Percentiles rank a stretch among this genome's conserved stretches.
phyloP scores from a whole-genome alignment of 345 rosid species.

The Hypericum perforatum region DNA sequence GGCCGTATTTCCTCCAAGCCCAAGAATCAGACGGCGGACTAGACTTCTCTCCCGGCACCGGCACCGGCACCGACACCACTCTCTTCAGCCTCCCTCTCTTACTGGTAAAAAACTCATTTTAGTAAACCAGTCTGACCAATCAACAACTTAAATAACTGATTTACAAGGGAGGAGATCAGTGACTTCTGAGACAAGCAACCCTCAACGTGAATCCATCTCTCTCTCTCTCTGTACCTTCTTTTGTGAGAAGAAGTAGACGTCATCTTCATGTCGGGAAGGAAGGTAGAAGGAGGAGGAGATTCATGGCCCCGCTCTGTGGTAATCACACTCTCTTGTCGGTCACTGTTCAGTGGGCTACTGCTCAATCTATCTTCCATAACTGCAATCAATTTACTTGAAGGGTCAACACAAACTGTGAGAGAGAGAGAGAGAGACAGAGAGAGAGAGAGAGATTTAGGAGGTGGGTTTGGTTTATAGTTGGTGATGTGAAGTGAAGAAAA shows the following conservation, averaged over 20 bases:
- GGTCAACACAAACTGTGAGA: too few relatives aligned
- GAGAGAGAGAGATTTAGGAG: slow-evolving; percentile 1
- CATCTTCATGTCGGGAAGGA: background rate
- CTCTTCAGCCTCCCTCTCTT: slow-evolving; percentile 56
- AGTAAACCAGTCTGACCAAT: background rate
- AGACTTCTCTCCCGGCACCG: slow-evolving; percentile 56
- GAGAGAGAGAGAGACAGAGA: background rate
- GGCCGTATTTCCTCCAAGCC: slow-evolving; percentile 99
- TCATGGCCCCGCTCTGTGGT: background rate
- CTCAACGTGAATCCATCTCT: too few relatives aligned
- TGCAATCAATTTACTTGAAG: too few relatives aligned
- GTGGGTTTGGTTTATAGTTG: background rate
- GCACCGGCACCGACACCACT: slow-evolving; percentile 80
- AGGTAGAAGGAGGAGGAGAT: slow-evolving; percentile 3
- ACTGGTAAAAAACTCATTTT: slow-evolving; percentile 25
- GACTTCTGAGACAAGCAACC: too few relatives aligned
- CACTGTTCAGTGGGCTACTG: background rate
- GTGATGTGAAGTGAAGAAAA: background rate
- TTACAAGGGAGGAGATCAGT: too few relatives aligned
- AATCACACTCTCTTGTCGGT: background rate
- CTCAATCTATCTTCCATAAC: background rate
- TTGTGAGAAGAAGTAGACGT: slow-evolving; percentile 5
- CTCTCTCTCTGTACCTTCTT: background rate
- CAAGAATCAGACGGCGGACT: slow-evolving; percentile 85
- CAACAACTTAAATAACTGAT: too few relatives aligned